Percentiles rank a stretch among this genome's conserved stretches.
phyloP scores from a whole-genome alignment of 2,329 filamentous ascomycete genomes.

The Phialemoniopsis sp. region DNA sequence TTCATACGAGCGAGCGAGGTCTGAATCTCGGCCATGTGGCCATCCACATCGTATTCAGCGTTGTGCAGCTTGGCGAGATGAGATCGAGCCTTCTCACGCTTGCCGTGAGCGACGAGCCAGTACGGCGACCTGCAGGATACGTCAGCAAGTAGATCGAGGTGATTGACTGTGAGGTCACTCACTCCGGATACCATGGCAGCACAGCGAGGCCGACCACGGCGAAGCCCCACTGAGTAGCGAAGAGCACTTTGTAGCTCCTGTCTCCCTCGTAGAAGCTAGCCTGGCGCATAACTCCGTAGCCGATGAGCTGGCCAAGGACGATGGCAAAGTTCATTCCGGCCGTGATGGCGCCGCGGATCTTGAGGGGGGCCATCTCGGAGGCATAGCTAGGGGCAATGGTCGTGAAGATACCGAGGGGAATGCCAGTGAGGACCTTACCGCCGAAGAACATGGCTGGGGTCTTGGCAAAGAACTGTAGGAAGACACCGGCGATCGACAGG shows the following conservation, averaged over 20 bases:
- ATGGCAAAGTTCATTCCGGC: conserved; percentile 18
- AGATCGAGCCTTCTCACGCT: conserved; percentile 19
- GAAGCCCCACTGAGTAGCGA: conserved; percentile 25
- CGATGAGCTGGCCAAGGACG: conserved; percentile 13
- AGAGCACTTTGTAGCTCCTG: conserved; percentile 18
- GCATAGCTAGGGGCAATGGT: conserved; percentile 15
- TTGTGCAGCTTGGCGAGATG: conserved; percentile 22
- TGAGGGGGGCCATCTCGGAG: conserved; percentile 15
- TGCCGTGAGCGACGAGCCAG: conserved; percentile 23
- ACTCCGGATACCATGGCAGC: conserved; percentile 26
- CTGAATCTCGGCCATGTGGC: conserved; percentile 22
- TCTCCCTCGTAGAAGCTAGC: conserved; percentile 15
- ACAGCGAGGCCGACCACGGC: conserved; percentile 17
- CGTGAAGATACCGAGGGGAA: conserved; percentile 17
- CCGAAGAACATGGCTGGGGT: conserved; percentile 27
- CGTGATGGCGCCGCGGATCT: conserved; percentile 15
- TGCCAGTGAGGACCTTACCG: conserved; percentile 27
- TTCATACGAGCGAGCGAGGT: conserved; percentile 16
- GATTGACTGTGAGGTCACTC: no score
- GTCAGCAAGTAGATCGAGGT: no score
- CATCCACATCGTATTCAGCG: conserved; percentile 20
- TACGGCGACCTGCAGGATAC: conserved; percentile 14
- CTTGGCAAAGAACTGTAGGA: conserved; percentile 26
- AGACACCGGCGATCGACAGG: conserved; percentile 23
- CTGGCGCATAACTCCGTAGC: conserved; percentile 15